Evolutionary conservation across 2,329 filamentous ascomycete species (phyloP).

Genomic region (Zasmidium cellare): DNA sequence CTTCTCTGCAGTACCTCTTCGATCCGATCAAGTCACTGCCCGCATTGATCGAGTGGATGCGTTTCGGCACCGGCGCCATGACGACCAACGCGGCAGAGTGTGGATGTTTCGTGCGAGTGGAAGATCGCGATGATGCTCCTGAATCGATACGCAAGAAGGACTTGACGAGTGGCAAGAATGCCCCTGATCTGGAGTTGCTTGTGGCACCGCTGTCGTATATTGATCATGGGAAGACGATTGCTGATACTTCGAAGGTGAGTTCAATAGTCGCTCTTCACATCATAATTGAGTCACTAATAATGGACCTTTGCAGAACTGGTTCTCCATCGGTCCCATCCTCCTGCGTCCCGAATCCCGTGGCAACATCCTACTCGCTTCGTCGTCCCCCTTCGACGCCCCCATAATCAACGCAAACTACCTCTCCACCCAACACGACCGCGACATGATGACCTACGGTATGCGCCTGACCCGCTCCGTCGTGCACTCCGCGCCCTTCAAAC

Average conservation of each 20-base stretch:
- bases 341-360: conserved; percentile 43
- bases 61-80: conserved; percentile 18
- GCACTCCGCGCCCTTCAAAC: conserved; percentile 9
- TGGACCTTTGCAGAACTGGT: conserved; percentile 15
- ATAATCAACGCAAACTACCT: conserved; percentile 44
- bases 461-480: conserved; percentile 9
- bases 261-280: too few relatives aligned
- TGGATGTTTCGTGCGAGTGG: conserved; percentile 14
- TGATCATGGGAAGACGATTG: conserved; percentile 13
- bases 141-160: conserved; percentile 13
- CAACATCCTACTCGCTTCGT: conserved; percentile 39
- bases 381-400: conserved; percentile 40
- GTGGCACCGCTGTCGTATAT: conserved; percentile 16
- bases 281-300: too few relatives aligned
- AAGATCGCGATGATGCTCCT: conserved; percentile 14
- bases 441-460: conserved; percentile 20
- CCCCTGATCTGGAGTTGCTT: conserved; percentile 19
- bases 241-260: not conserved
- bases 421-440: conserved; percentile 7
- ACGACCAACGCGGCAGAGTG: conserved; percentile 15
- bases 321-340: conserved; percentile 14
- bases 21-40: conserved; percentile 16
- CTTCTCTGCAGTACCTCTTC: conserved; percentile 10
- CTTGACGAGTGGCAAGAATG: conserved; percentile 4
- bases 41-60: conserved; percentile 18